Conservation (phyloP, 2,329 filamentous ascomycete genomes). For the Metarhizium sp. region DNA sequence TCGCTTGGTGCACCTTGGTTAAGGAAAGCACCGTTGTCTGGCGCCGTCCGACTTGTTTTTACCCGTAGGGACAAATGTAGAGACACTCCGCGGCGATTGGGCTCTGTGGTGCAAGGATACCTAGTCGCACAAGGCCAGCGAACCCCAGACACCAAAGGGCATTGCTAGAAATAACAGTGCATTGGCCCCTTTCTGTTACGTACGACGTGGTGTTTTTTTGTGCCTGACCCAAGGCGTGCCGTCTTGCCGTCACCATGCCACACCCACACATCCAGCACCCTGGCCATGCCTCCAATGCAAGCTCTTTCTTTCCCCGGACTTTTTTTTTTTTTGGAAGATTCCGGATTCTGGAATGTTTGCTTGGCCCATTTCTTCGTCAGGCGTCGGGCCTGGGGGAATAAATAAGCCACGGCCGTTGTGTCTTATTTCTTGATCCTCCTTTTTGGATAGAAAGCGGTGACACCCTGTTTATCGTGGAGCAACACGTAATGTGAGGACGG, state of each 20-base stretch:
- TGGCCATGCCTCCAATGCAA: neutral
- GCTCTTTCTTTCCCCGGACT: constrained; percentile 3
- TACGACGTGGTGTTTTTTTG: neutral
- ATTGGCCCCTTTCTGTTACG: neutral
- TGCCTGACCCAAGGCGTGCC: neutral
- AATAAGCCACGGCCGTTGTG: neutral
- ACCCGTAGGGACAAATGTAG: neutral
- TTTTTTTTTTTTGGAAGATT: neutral
- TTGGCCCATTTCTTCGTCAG: neutral
- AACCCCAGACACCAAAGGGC: neutral
- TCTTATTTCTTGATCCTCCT: neutral
- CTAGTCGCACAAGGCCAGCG: neutral
- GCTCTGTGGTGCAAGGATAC: neutral
- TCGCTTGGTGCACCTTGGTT: no score
- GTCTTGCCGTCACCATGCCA: neutral
- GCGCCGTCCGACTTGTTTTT: neutral
- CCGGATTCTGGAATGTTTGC: constrained; percentile 1
- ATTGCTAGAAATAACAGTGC: neutral
- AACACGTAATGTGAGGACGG: neutral
- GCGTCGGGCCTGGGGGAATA: no score
- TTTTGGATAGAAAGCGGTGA: neutral
- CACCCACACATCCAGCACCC: neutral
- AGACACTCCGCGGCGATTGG: neutral
- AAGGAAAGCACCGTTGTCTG: neutral
- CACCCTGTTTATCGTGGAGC: neutral